Evolutionary conservation across 1,139 yeast genomes (phyloP), one percentile per base, ranked within the genome.

Genomic region (Lizanozyma gosingica): DNA sequence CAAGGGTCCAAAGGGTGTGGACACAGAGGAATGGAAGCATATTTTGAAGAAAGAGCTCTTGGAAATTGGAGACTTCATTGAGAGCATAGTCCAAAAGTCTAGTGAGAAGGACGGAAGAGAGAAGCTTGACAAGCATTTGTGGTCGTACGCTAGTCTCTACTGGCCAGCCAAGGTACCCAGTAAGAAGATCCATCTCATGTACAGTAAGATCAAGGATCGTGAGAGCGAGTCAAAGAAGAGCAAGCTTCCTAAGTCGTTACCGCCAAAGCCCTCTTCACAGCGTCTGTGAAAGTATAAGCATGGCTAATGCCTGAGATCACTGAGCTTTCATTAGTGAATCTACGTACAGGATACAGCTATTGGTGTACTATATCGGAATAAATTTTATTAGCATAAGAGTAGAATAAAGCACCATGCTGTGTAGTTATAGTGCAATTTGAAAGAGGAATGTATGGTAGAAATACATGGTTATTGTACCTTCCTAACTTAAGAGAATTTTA

Each of bases 111-210:
- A 58, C 35, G 63, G 60, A 15, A 57, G 61, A 39, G 65, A 60
- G 29, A 73, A 68, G 50, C 49, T 69, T 39, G 66, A 71, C 46
- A 80, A 76, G 56, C 96, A 90, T 53, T 65, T 92, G 44, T 92
- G 99, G 98, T 76, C 86, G 17, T 86, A 83, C 60, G 94, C 97
- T 6, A 76, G 94, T 34, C 76, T 78, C 45, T 92, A 83, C 59
- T 92, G 98, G 98, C 98, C 98, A 1, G 86, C 81, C 2, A 78
- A 79, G 47, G 97, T 83, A n/a, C 80, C 86, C 35, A 83, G 95
- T 44, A 67, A 73, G 37, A 84, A 84, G 62, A 80, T 92, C 51
- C 76, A 77, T 59, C 83, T 80, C 40, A 92, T 92, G 96, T 92
- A 90, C 60, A 74, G 74, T 53, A 82, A 85, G 60, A 63, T 80